Evolutionary conservation across 805 yeast species (phyloP).

Genomic region (Wickerhamiella bombiphila): DNA sequence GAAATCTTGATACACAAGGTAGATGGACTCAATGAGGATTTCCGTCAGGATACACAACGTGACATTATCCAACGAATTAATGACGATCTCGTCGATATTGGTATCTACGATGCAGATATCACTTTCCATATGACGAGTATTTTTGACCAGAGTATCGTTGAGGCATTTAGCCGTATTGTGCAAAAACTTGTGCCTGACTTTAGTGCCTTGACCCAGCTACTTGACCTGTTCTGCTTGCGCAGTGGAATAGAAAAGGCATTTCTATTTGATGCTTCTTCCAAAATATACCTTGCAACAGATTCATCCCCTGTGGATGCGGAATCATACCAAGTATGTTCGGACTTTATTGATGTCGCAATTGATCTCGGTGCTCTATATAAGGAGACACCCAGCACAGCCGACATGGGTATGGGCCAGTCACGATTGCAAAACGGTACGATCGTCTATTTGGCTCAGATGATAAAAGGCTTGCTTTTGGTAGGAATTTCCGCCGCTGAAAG

Average conservation of each 20-base stretch:
- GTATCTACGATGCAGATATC: constrained; percentile 80
- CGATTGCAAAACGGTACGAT: constrained; percentile 71
- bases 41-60: constrained; percentile 83
- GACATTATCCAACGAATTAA: constrained; percentile 94
- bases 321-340: constrained; percentile 93
- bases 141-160: constrained; percentile 90
- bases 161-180: constrained; percentile 84
- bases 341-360: constrained; percentile 85
- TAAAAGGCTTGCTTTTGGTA: constrained; percentile 80
- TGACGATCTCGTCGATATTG: constrained; percentile 79
- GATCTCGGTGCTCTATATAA: constrained; percentile 47
- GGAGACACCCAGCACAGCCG: neutral
- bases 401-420: constrained; percentile 24
- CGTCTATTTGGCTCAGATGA: constrained; percentile 77
- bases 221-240: constrained; percentile 78
- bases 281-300: constrained; percentile 91
- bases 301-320: constrained; percentile 91
- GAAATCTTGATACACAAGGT: constrained; percentile 93
- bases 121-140: constrained; percentile 86
- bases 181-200: constrained; percentile 83
- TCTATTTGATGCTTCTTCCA: constrained; percentile 79
- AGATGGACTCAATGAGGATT: constrained; percentile 90
- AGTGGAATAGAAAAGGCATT: constrained; percentile 87
- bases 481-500: constrained; percentile 65
- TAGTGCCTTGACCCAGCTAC: constrained; percentile 73